Conservation (phyloP, 495 filamentous ascomycete genomes). For the Trichocladium uniseriatum region DNA sequence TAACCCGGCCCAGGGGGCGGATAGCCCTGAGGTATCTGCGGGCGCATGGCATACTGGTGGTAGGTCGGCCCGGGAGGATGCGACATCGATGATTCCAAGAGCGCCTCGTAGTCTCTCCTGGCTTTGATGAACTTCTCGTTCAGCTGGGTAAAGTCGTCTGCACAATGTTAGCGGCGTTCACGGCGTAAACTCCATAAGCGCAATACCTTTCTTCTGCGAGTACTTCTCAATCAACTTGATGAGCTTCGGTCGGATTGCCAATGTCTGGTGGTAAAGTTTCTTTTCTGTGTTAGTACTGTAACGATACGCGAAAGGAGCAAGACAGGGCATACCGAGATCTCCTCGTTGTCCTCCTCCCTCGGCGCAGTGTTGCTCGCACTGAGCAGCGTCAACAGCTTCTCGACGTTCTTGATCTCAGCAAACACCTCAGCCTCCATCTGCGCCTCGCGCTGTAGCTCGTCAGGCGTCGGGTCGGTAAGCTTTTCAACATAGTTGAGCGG, state of each 20-base stretch:
- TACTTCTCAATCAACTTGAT: constrained; percentile 99
- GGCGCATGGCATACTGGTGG: constrained; percentile 56
- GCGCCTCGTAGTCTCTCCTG: constrained; percentile 84
- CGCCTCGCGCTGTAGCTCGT: constrained; percentile 90
- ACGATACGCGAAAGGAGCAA: not conserved
- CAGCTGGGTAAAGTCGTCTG: constrained; percentile 94
- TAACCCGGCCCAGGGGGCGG: constrained; percentile 22
- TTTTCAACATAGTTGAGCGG: constrained; percentile 99
- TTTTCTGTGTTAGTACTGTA: constrained; percentile 20
- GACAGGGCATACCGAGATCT: constrained; percentile 62
- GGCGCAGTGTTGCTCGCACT: constrained; percentile 90
- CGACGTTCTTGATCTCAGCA: constrained; percentile 96
- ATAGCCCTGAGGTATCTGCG: constrained; percentile 56
- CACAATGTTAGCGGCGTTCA: constrained; percentile 9
- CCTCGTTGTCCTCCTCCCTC: constrained; percentile 80
- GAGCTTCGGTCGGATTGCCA: constrained; percentile 90
- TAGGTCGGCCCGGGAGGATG: constrained; percentile 62
- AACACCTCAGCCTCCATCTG: constrained; percentile 98
- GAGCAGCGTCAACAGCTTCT: constrained; percentile 86
- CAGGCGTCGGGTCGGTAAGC: constrained; percentile 82
- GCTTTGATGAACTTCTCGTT: constrained; percentile 99
- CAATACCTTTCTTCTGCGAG: constrained; percentile 91
- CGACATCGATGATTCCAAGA: constrained; percentile 94
- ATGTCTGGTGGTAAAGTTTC: constrained; percentile 84
- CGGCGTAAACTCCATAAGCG: not conserved